These are phyloP conservation scores for Tylopilus intermedius DNA, from an alignment of 768 basidiomycete species.

Conservation along the genomic window DNA sequence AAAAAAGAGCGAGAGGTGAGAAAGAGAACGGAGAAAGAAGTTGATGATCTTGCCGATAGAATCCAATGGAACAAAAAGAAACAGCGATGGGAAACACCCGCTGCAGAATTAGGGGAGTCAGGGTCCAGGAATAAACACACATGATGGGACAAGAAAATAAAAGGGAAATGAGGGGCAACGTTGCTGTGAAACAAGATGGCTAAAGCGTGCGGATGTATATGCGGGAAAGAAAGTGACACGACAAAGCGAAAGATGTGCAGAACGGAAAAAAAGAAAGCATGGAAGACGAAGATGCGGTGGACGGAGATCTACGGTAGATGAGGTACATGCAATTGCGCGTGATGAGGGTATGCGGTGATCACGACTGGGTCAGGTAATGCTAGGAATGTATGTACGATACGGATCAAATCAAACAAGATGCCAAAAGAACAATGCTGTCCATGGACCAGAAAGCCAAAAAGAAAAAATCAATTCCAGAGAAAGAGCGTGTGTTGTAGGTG, in stretches of 20 bases:
- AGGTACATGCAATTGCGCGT: constrained; percentile 11
- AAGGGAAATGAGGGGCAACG: not conserved
- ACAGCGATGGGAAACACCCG: not conserved
- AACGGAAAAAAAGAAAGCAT: constrained; percentile 1
- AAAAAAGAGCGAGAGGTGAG: no score
- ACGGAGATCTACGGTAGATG: constrained; percentile 19
- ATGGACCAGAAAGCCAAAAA: not conserved
- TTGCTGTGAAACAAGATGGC: not conserved
- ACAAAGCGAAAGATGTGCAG: not conserved
- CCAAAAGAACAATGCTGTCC: constrained; percentile 7
- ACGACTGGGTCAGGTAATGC: not conserved
- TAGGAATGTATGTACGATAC: constrained; percentile 6
- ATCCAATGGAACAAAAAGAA: not conserved
- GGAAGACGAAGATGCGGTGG: constrained; percentile 8
- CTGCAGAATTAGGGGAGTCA: not conserved
- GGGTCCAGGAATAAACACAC: not conserved
- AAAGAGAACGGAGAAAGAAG: no score
- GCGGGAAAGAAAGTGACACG: not conserved
- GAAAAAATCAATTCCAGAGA: not conserved
- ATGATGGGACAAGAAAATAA: not conserved
- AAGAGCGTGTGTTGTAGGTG: not conserved
- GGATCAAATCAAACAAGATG: constrained; percentile 8
- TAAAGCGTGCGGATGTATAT: not conserved
- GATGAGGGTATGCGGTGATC: not conserved
- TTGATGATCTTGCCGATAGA: not conserved